Conservation (phyloP, 164 flowering plant species). For the Malania oleifera region DNA sequence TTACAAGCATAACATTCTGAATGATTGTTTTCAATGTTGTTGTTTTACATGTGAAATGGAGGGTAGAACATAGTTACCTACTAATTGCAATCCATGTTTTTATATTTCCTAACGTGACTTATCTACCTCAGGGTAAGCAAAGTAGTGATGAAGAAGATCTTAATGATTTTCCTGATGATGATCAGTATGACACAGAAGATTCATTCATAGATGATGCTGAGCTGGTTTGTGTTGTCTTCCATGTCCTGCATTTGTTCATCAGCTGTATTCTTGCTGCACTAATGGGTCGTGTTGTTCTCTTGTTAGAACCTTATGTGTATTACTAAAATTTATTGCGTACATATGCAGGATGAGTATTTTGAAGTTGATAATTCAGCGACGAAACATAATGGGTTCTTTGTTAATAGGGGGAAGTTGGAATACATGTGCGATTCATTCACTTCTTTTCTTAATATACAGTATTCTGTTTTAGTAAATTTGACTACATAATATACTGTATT, state of each 20-base stretch:
- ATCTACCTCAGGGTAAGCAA: constrained; percentile 64
- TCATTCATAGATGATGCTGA: constrained; percentile 97
- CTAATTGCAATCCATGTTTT: not conserved
- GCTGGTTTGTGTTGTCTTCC: constrained; percentile 51
- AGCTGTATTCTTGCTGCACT: not conserved
- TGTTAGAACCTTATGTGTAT: not conserved
- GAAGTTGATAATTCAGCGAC: constrained; percentile 83
- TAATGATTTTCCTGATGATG: constrained; percentile 83
- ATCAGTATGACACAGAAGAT: constrained; percentile 96
- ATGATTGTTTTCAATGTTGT: too few relatives aligned
- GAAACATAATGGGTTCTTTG: constrained; percentile 93
- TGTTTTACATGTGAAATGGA: too few relatives aligned
- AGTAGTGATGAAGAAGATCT: constrained; percentile 96
- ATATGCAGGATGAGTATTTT: constrained; percentile 92
- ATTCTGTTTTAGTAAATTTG: too few relatives aligned
- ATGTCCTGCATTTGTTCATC: not conserved
- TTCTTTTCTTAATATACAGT: not conserved
- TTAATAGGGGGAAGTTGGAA: constrained; percentile 90
- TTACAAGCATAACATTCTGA: too few relatives aligned
- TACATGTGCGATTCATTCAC: constrained; percentile 50
- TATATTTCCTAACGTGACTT: not conserved
- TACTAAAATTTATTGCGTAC: not conserved
- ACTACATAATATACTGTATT: too few relatives aligned
- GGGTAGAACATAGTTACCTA: too few relatives aligned
- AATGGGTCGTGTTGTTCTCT: not conserved